Base-by-base conservation (phyloP, 495 filamentous ascomycete genomes). In the Lasiosphaeriaceae sp. region DNA sequence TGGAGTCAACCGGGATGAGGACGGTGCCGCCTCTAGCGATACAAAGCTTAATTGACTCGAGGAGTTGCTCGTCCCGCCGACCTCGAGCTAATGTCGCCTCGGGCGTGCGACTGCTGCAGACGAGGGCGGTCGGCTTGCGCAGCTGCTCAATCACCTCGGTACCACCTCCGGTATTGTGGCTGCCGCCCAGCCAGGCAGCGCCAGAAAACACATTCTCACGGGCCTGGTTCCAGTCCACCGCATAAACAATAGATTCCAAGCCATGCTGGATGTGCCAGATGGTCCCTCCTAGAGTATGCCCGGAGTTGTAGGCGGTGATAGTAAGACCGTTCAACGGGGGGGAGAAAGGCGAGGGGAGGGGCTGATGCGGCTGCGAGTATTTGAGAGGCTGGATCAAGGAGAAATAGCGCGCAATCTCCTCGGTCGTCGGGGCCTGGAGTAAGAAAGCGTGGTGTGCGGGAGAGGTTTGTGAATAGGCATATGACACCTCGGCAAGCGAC, bases 261-360 rank as follows among this genome's bases (percentile, higher is more conserved):
- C 92, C 92, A 77, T 97, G 92, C 56, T 96, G 94, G 59, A 99
- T 91, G 66, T 97, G 93, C 94, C 94, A 99, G 72, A 99, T 96
- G 23, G 94, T 96, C 56, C 94, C 94, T 63, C 94, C 94, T 0
- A 97, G 83, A 0, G 92, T 96, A 68, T 96, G 93, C 29, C 94
- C 95, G 24, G 94, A 91, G 76, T 92, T 94, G 74, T 97, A 97
- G 2, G 94, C 94, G 7, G 94, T 97, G 52, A 99, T 89, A 2
- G 90, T 96, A 17, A 99, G 84, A n/a, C 91, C 92, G 58, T 91
- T 88, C 16, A 96, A 74, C 3, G 92, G 88, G 17, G 92, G 90
- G 3, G 91, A 94, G 68, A 90, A 94, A 0, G 90, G 86, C 12
- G 91, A 94, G 4, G 88, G 81, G 2, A 89, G 74, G 3, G 92